Conservation (phyloP, 345 rosid species). For the Sonneratia alba region DNA sequence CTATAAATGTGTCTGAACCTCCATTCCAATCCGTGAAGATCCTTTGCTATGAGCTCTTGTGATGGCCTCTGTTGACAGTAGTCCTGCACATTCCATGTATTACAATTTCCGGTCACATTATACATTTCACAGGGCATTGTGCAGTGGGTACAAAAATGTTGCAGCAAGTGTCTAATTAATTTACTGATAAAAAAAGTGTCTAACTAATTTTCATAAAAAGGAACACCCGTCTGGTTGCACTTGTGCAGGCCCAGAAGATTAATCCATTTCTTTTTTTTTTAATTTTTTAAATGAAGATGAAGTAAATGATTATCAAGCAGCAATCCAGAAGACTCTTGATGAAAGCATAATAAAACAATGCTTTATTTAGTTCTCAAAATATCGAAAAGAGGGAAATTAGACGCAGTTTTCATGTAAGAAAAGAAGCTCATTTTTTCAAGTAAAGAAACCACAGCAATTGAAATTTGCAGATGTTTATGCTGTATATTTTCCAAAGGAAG, state of each 20-base stretch:
- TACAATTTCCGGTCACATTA: neutral
- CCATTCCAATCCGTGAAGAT: slow-evolving; percentile 96
- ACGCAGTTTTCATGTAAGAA: neutral
- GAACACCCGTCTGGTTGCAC: too few species aligned
- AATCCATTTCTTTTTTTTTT: too few species aligned
- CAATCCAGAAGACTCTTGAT: too few species aligned
- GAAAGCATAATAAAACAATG: too few species aligned
- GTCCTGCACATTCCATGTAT: slow-evolving; percentile 40
- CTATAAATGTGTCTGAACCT: slow-evolving; percentile 90
- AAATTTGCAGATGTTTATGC: neutral
- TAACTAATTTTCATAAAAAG: too few species aligned
- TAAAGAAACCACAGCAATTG: neutral
- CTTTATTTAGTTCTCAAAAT: too few species aligned
- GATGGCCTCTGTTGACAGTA: slow-evolving; percentile 93
- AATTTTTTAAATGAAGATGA: too few species aligned
- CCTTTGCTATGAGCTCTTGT: slow-evolving; percentile 94
- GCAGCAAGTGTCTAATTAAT: neutral
- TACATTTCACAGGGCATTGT: neutral
- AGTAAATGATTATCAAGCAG: too few species aligned
- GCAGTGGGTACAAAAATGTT: neutral
- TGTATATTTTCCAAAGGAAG: neutral
- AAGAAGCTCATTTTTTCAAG: neutral
- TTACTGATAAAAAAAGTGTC: too few species aligned
- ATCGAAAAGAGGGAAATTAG: too few species aligned
- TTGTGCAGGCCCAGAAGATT: too few species aligned